Percentiles rank a stretch among this genome's conserved stretches.
Conservation (phyloP, 495 filamentous ascomycete genomes). For the Daldinia decipiens region DNA sequence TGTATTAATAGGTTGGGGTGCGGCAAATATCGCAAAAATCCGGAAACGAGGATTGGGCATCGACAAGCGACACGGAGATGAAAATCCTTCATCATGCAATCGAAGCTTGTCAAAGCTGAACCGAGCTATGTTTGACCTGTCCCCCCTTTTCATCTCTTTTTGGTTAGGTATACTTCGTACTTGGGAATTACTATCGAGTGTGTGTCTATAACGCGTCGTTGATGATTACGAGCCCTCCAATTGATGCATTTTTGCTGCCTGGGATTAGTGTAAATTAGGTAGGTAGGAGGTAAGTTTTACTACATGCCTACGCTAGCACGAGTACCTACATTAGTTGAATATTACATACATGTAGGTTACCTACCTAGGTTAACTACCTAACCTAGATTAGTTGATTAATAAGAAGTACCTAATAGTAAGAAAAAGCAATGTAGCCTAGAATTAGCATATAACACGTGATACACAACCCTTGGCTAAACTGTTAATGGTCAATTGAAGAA, state of each 20-base stretch:
- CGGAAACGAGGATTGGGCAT: conserved; percentile 45
- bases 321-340: conserved; percentile 1
- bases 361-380: too few relatives aligned
- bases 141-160: neutral
- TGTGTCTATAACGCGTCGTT: neutral
- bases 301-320: neutral
- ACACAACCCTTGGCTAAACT: conserved; percentile 9
- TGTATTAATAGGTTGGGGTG: conserved; percentile 32
- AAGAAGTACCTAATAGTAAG: neutral
- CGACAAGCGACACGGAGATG: conserved; percentile 41
- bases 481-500: conserved; percentile 25
- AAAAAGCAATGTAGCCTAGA: conserved; percentile 12
- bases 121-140: conserved; percentile 50
- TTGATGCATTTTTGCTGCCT: neutral
- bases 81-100: conserved; percentile 42
- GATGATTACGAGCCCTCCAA: conserved; percentile 3
- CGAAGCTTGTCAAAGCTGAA: conserved; percentile 12
- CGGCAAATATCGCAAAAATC: conserved; percentile 31
- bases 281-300: neutral
- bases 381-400: neutral
- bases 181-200: neutral
- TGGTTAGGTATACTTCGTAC: neutral
- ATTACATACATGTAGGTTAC: too few relatives aligned
- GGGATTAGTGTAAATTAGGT: neutral
- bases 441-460: conserved; percentile 24